A percentile compares a stretch with the other conserved stretches of the same genome.
Evolutionary conservation across 1,284 basidiomycete species (phyloP).

Genomic region (Phaffia rhodozyma): DNA sequence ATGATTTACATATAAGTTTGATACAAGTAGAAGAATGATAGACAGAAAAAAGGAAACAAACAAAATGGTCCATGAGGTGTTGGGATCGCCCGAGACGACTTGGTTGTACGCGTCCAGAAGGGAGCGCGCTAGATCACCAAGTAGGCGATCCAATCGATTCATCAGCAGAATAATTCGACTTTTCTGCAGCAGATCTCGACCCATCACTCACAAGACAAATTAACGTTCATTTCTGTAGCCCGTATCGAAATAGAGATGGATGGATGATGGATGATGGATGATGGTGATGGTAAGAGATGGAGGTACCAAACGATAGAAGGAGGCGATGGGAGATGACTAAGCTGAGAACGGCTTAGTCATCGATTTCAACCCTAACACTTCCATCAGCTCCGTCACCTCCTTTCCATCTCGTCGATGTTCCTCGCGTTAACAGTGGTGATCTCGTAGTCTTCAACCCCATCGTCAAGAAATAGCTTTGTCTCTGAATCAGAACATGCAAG

Average conservation of each 20-base stretch:
- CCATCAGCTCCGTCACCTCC: too few relatives aligned
- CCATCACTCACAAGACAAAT: conserved; percentile 6
- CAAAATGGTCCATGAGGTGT: conserved; percentile 73
- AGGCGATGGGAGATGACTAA: too few relatives aligned
- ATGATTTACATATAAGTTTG: not conserved
- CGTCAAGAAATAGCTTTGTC: too few relatives aligned
- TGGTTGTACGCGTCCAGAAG: conserved; percentile 67
- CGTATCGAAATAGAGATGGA: not conserved
- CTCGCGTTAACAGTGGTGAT: too few relatives aligned
- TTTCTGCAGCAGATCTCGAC: too few relatives aligned
- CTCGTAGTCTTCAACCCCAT: too few relatives aligned
- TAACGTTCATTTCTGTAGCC: conserved; percentile 12
- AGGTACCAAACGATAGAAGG: too few relatives aligned
- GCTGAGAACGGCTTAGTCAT: too few relatives aligned
- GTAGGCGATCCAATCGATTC: not conserved
- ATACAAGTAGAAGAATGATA: not conserved
- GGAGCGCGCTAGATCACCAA: conserved; percentile 36
- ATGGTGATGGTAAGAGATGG: too few relatives aligned
- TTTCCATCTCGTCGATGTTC: too few relatives aligned
- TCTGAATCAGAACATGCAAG: too few relatives aligned
- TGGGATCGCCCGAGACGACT: conserved; percentile 54
- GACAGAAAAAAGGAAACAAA: conserved; percentile 7
- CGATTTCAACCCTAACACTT: too few relatives aligned
- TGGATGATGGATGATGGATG: not conserved
- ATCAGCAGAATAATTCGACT: not conserved